Evolutionary conservation across 441 rosid species (phyloP).

Genomic region (Eutrema salsugineum): DNA sequence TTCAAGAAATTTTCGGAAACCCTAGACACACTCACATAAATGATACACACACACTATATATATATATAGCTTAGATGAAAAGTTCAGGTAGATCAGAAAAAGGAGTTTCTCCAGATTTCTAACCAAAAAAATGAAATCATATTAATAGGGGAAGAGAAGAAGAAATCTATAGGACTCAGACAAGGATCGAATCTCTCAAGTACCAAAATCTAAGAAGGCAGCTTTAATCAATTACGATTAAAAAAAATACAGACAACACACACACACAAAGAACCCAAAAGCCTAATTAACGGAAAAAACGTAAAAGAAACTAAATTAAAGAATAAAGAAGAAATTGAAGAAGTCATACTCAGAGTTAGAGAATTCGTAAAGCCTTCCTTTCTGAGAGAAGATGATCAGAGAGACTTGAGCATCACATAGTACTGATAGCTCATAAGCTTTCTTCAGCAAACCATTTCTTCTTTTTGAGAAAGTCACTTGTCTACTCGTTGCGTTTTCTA

Average conservation of each 20-base stretch:
- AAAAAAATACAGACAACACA: conserved; percentile 21
- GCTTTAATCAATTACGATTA: conserved; percentile 23
- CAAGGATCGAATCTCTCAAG: conserved; percentile 25
- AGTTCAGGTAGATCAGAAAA: conserved; percentile 13
- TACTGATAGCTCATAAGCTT: conserved; percentile 69
- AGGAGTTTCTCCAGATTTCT: neutral
- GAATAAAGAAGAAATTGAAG: neutral
- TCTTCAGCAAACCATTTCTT: conserved; percentile 66
- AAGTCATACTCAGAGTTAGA: conserved; percentile 48
- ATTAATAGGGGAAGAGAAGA: neutral
- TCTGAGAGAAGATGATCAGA: conserved; percentile 56
- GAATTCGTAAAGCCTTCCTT: conserved; percentile 52
- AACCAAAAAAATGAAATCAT: neutral
- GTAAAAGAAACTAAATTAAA: neutral
- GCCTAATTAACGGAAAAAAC: neutral
- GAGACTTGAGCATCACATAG: conserved; percentile 80
- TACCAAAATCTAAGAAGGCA: neutral
- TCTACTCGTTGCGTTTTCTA: conserved; percentile 64
- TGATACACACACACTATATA: neutral
- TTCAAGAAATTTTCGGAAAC: conserved; percentile 23
- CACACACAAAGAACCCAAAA: neutral
- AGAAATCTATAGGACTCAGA: conserved; percentile 10
- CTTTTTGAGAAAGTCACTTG: conserved; percentile 77
- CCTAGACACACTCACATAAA: conserved; percentile 18
- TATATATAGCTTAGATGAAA: conserved; percentile 4